phyloP scores from a whole-genome alignment of 768 basidiomycete species.

The Trichaptum fuscoviolaceum region DNA sequence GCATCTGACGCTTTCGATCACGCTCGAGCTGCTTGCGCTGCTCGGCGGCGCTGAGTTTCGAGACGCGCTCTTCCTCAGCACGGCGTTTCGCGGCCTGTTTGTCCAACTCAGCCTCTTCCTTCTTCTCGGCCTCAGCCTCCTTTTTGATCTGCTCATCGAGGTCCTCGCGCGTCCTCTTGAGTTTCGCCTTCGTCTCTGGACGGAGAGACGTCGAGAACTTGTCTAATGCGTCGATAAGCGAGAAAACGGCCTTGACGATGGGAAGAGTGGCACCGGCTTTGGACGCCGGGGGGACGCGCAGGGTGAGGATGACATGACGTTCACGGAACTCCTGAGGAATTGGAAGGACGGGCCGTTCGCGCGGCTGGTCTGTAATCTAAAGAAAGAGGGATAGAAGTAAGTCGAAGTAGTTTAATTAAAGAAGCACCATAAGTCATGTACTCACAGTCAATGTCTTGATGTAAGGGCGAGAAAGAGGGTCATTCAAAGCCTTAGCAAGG shows the following conservation, averaged over 20 bases:
- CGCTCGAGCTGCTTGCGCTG: conserved; percentile 85
- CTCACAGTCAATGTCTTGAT: conserved; percentile 83
- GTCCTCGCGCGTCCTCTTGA: conserved; percentile 68
- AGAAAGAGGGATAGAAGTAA: conserved; percentile 5
- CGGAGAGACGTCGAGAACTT: conserved; percentile 50
- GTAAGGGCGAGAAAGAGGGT: conserved; percentile 62
- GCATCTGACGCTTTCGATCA: conserved; percentile 66
- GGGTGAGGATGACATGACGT: conserved; percentile 71
- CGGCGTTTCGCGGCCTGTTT: conserved; percentile 69
- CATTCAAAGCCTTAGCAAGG: conserved; percentile 53
- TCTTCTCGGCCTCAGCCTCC: conserved; percentile 60
- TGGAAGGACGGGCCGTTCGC: conserved; percentile 54
- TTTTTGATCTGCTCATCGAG: conserved; percentile 63
- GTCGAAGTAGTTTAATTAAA: background rate
- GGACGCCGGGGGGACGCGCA: conserved; percentile 48
- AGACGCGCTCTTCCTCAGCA: conserved; percentile 66
- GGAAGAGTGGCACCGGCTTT: conserved; percentile 45
- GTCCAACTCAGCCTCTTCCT: conserved; percentile 66
- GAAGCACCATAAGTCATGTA: conserved; percentile 11
- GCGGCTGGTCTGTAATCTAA: conserved; percentile 82
- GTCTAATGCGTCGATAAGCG: conserved; percentile 64
- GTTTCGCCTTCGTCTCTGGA: conserved; percentile 78
- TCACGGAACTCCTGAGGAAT: conserved; percentile 46
- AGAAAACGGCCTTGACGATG: conserved; percentile 65
- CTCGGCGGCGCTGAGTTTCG: conserved; percentile 70